Evolutionary conservation across 2,329 filamentous ascomycete species (phyloP).

Genomic region (Aaosphaeria pasadenensis): DNA sequence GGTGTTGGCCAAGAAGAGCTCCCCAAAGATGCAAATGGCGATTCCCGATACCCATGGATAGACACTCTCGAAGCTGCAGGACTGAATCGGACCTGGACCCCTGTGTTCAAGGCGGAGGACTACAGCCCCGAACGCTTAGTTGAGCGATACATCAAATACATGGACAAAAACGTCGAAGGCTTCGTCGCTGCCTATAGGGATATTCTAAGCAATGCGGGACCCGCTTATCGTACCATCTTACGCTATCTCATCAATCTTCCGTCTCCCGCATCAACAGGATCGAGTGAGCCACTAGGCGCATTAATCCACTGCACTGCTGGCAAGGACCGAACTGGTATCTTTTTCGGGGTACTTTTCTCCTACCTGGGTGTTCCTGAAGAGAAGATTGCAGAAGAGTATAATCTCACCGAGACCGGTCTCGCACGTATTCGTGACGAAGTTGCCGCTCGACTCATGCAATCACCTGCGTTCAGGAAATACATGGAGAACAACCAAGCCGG

Average conservation of each 20-base stretch:
- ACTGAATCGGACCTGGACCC: constrained; percentile 55
- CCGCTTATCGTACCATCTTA: constrained; percentile 59
- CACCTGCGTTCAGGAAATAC: constrained; percentile 23
- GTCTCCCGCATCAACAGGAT: constrained; percentile 10
- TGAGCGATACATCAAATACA: constrained; percentile 59
- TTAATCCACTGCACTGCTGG: constrained; percentile 74
- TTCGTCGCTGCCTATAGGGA: constrained; percentile 1
- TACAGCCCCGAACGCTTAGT: constrained; percentile 64
- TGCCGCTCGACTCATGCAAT: constrained; percentile 48
- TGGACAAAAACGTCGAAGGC: constrained; percentile 47
- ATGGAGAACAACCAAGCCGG: constrained; percentile 11
- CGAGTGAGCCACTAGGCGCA: constrained; percentile 27
- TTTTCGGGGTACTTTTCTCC: constrained; percentile 63
- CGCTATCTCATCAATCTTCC: constrained; percentile 51
- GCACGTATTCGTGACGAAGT: constrained; percentile 43
- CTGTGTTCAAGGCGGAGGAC: constrained; percentile 62
- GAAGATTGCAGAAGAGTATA: constrained; percentile 62
- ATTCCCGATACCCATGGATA: constrained; percentile 28
- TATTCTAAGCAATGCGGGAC: constrained; percentile 23
- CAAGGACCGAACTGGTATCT: constrained; percentile 73
- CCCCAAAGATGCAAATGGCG: constrained; percentile 28
- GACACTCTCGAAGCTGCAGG: constrained; percentile 33
- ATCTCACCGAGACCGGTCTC: constrained; percentile 63
- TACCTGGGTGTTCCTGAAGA: constrained; percentile 62
- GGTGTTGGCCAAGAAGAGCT: constrained; percentile 16